Evolutionary conservation across 192 early-diverging fungal species (phyloP).

Genomic region (Lobosporangium transversale): DNA sequence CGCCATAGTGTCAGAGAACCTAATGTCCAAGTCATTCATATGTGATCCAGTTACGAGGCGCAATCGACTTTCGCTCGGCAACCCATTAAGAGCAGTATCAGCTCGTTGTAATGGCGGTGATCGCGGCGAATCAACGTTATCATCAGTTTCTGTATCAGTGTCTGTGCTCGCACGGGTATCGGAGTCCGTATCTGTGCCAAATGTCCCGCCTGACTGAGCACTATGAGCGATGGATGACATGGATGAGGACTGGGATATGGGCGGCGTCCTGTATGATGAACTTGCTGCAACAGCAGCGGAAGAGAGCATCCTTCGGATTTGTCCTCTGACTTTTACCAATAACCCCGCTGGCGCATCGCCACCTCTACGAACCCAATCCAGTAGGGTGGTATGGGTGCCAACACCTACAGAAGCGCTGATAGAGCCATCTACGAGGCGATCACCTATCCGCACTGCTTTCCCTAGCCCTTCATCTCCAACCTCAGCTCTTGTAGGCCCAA

Average conservation of each 20-base stretch:
- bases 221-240: background rate
- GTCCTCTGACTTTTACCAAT: constrained; percentile 9
- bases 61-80: background rate
- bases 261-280: background rate
- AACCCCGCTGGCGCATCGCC: constrained; percentile 32
- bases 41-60: background rate
- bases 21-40: too few relatives aligned
- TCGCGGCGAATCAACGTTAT: too few relatives aligned
- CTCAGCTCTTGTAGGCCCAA: too few relatives aligned
- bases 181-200: constrained; percentile 34
- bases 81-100: background rate
- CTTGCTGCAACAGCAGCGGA: background rate
- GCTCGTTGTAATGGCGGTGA: too few relatives aligned
- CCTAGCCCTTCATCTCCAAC: too few relatives aligned
- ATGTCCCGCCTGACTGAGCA: background rate
- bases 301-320: constrained; percentile 30
- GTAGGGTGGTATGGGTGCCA: constrained; percentile 16
- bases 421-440: background rate
- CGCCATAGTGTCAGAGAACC: too few relatives aligned
- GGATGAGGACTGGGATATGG: constrained; percentile 1
- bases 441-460: too few relatives aligned
- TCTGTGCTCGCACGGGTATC: constrained; percentile 37
- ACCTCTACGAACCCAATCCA: constrained; percentile 45
- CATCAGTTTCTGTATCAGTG: constrained; percentile 33
- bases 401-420: background rate